Evolutionary conservation across 2,329 filamentous ascomycete genomes (phyloP), one percentile per base, ranked within the genome.

Genomic region (Westerdykella sp.): DNA sequence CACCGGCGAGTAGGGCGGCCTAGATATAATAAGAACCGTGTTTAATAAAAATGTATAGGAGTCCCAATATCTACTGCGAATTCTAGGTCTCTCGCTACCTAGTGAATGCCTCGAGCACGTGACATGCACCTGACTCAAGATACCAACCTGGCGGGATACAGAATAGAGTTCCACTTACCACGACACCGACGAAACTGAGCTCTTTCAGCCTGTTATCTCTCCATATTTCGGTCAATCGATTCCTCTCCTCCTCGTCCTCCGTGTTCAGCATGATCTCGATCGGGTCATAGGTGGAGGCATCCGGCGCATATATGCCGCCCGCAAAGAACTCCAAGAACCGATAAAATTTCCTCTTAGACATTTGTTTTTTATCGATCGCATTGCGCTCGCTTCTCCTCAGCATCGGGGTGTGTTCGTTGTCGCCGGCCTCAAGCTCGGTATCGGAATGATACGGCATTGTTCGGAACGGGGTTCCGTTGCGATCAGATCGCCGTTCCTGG

Each of bases 121-220:
- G 18, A 3, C 46, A 40, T 3, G 34, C 44, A 48, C 44, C 44
- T 25, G 48, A 46, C 5, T n/a, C 32, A 43, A 21, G 4, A 21
- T 21, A 21, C 18, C 18, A 21, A n/a, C 9, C n/a, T 34, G 16
- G 7, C 13, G 34, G 37, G 15, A n/a, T 37, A 18, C 3, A 4
- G 14, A 13, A 15, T 39, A 31, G 7, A 25, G 13, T 15, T 21
- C 30, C 22, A 62, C 62, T 9, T 60, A 66, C 63, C 43, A 70
- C 67, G 35, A 70, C 62, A 39, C 69, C 69, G 10, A 71, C 60
- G 36, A 71, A 71, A 46, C 60, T 69, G 21, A 71, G 51, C 43
- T 71, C 68, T 41, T 64, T 59, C 3, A 71, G 46, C 42, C 66
- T 68, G 46, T 69, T 63, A 38, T 69, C 65, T 25, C 58, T 55